Conservation (phyloP, 257 asterid species). For the Solanum bukasovii region DNA sequence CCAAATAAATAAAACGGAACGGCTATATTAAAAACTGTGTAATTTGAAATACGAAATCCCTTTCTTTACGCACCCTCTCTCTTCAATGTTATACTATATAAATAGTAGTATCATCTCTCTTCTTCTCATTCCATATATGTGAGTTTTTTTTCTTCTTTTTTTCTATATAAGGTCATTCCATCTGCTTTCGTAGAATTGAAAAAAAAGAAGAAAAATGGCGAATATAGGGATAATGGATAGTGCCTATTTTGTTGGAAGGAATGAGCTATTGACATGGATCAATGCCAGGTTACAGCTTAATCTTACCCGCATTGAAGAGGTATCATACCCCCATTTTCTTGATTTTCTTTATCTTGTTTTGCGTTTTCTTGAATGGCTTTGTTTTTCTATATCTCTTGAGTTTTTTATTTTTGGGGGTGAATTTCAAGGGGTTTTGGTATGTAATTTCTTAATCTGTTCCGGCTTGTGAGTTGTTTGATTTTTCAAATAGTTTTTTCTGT, state of each 20-base stretch:
- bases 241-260: slow-evolving; percentile 85
- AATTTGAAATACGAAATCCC: slow-evolving; percentile 48
- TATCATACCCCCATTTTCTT: neutral
- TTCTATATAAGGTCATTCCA: neutral
- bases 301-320: slow-evolving; percentile 89
- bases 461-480: neutral
- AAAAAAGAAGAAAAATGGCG: slow-evolving; percentile 31
- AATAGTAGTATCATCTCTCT: neutral
- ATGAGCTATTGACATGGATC: slow-evolving; percentile 80
- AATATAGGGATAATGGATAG: slow-evolving; percentile 90
- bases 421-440: neutral
- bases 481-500: neutral
- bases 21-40: neutral
- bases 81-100: neutral
- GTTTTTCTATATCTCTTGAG: neutral
- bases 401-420: neutral
- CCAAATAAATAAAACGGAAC: neutral
- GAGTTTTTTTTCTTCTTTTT: slow-evolving; percentile 1
- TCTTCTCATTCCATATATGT: neutral
- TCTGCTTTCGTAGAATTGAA: neutral
- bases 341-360: neutral
- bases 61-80: slow-evolving; percentile 7
- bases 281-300: slow-evolving; percentile 71
- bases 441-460: neutral
- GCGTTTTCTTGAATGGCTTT: neutral